Percentiles rank a stretch among this genome's conserved stretches.
phyloP scores from a whole-genome alignment of 2,329 filamentous ascomycete species.

The Verticillium klebahnii region DNA sequence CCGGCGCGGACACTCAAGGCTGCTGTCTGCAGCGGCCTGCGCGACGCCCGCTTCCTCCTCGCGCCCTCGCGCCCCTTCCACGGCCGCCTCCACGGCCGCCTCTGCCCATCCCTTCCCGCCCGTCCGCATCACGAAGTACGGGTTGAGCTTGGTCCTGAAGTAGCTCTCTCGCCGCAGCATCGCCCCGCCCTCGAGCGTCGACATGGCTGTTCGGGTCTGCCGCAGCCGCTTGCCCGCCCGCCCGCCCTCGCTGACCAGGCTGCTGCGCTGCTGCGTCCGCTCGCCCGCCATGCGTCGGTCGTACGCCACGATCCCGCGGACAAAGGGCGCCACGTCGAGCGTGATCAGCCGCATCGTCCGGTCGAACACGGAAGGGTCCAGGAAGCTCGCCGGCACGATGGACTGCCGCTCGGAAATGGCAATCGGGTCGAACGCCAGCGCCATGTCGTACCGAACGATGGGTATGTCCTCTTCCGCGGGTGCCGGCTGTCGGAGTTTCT shows the following conservation, averaged over 20 bases:
- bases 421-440: slow-evolving; percentile 57
- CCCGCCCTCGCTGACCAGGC: slow-evolving; percentile 56
- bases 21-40: neutral
- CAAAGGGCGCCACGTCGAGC: slow-evolving; percentile 80
- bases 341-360: slow-evolving; percentile 61
- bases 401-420: slow-evolving; percentile 42
- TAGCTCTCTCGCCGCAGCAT: slow-evolving; percentile 69
- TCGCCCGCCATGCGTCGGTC: slow-evolving; percentile 69
- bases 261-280: slow-evolving; percentile 53
- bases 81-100: slow-evolving; percentile 10
- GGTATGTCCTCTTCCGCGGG: slow-evolving; percentile 10
- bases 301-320: slow-evolving; percentile 78
- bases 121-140: slow-evolving; percentile 61
- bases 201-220: slow-evolving; percentile 69
- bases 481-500: slow-evolving; percentile 21
- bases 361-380: slow-evolving; percentile 74
- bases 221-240: slow-evolving; percentile 48
- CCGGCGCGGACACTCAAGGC: neutral
- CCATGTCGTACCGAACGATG: slow-evolving; percentile 48
- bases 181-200: slow-evolving; percentile 71
- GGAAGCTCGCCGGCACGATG: slow-evolving; percentile 29
- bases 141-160: slow-evolving; percentile 60
- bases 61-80: slow-evolving; percentile 3
- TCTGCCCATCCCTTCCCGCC: slow-evolving; percentile 40
- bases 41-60: neutral